A percentile compares a stretch with the other conserved stretches of the same genome.
These are phyloP conservation scores for Candida chauliodis DNA, from an alignment of 805 yeast genomes.

Conservation along the genomic window DNA sequence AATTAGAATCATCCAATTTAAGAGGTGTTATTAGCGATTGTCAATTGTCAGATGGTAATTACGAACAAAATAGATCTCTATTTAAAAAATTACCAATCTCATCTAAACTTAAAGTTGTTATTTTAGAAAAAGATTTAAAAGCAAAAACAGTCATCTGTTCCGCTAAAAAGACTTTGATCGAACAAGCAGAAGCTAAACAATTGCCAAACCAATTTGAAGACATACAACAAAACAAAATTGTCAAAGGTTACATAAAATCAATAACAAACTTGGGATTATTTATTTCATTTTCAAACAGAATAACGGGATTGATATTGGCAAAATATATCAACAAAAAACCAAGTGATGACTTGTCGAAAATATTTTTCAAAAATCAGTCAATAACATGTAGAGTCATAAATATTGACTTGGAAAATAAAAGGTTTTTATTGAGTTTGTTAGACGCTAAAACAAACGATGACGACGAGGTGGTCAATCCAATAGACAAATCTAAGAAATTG, in stretches of 20 bases:
- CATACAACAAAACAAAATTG: conserved; percentile 38
- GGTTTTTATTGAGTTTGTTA: conserved; percentile 64
- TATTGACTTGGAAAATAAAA: conserved; percentile 62
- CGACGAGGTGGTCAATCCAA: conserved; percentile 48
- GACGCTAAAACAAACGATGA: conserved; percentile 18
- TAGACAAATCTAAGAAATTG: conserved; percentile 49
- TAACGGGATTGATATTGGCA: conserved; percentile 81
- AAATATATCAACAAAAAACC: conserved; percentile 49
- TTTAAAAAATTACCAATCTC: conserved; percentile 66
- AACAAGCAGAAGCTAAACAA: conserved; percentile 49
- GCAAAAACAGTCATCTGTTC: conserved; percentile 61
- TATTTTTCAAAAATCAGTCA: conserved; percentile 65
- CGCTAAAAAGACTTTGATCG: conserved; percentile 62
- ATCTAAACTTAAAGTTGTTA: conserved; percentile 54
- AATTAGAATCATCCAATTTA: conserved; percentile 46
- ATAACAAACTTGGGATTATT: conserved; percentile 80
- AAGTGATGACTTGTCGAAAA: conserved; percentile 42
- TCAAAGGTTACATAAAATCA: conserved; percentile 76
- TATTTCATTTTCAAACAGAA: conserved; percentile 72
- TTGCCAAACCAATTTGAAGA: conserved; percentile 65
- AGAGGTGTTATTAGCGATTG: conserved; percentile 73
- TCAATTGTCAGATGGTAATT: conserved; percentile 74
- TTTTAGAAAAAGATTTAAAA: conserved; percentile 62
- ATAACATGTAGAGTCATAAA: conserved; percentile 64
- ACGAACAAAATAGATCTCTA: conserved; percentile 64